Percentiles rank a stretch among this genome's conserved stretches.
Conservation (phyloP, 148 eudicot species). For the Fagopyrum homotropicum region DNA sequence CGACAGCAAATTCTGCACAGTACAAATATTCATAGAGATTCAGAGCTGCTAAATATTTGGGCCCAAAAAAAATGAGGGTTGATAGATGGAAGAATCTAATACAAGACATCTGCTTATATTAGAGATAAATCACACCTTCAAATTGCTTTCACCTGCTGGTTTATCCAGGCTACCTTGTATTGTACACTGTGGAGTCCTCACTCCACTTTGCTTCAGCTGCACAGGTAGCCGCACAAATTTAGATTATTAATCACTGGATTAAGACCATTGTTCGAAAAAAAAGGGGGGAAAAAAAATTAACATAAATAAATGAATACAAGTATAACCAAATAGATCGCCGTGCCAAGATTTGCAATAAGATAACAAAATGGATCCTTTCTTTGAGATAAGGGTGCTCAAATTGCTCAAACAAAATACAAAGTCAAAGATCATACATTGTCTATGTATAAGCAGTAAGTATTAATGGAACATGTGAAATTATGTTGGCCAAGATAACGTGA, state of each 20-base stretch:
- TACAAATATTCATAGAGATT: neutral
- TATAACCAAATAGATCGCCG: no score
- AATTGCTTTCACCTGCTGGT: constrained; percentile 39
- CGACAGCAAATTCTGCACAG: constrained; percentile 56
- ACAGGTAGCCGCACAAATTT: neutral
- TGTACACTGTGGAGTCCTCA: constrained; percentile 93
- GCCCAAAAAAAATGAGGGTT: neutral
- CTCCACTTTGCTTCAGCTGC: constrained; percentile 70
- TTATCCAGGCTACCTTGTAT: constrained; percentile 76
- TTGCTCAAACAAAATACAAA: no score
- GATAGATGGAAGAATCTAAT: neutral
- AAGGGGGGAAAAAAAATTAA: no score
- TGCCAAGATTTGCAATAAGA: no score
- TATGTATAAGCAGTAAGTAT: no score
- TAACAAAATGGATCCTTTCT: no score
- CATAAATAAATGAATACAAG: no score
- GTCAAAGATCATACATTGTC: no score
- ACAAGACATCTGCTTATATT: neutral
- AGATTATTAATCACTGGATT: neutral
- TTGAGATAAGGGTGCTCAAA: no score
- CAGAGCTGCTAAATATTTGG: neutral
- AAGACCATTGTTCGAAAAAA: neutral
- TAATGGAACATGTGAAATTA: no score
- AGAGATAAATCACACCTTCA: constrained; percentile 39
- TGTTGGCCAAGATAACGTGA: no score